Percentiles rank a stretch among this genome's conserved stretches.
Conservation (phyloP, 2,329 filamentous ascomycete genomes). For the Pyrenophora seminiperda region DNA sequence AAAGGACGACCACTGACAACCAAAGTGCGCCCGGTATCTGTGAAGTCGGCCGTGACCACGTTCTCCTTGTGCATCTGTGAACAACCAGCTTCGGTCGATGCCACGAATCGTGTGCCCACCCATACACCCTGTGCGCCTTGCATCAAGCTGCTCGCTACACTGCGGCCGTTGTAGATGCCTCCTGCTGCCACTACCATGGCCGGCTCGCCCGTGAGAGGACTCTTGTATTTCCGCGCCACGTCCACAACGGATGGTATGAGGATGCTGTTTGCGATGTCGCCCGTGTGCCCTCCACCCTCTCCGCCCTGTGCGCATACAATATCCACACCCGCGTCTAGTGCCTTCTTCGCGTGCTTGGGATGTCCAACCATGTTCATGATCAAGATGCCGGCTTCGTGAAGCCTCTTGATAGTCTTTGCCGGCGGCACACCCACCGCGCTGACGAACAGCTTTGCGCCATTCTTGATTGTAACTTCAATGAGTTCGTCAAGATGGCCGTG, state of each 20-base stretch:
- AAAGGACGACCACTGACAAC: constrained; percentile 82
- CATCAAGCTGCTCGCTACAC: constrained; percentile 81
- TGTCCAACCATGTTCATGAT: constrained; percentile 99
- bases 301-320: constrained; percentile 91
- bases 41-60: constrained; percentile 78
- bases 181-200: constrained; percentile 88
- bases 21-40: constrained; percentile 80
- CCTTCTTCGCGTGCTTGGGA: constrained; percentile 88
- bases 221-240: constrained; percentile 73
- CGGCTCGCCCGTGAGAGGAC: constrained; percentile 69
- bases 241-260: constrained; percentile 87
- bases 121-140: constrained; percentile 87
- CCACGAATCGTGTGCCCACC: constrained; percentile 94
- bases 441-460: constrained; percentile 85
- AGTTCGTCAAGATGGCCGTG: constrained; percentile 85
- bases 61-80: constrained; percentile 81
- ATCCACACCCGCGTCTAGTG: constrained; percentile 83
- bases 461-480: constrained; percentile 82
- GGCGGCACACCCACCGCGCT: constrained; percentile 88
- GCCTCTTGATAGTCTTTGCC: constrained; percentile 68
- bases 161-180: constrained; percentile 81
- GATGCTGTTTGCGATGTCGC: constrained; percentile 83
- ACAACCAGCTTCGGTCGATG: constrained; percentile 78
- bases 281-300: constrained; percentile 92
- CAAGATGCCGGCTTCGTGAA: constrained; percentile 80